phyloP scores from a whole-genome alignment of 805 yeast species.

The Candida stauntonica region DNA sequence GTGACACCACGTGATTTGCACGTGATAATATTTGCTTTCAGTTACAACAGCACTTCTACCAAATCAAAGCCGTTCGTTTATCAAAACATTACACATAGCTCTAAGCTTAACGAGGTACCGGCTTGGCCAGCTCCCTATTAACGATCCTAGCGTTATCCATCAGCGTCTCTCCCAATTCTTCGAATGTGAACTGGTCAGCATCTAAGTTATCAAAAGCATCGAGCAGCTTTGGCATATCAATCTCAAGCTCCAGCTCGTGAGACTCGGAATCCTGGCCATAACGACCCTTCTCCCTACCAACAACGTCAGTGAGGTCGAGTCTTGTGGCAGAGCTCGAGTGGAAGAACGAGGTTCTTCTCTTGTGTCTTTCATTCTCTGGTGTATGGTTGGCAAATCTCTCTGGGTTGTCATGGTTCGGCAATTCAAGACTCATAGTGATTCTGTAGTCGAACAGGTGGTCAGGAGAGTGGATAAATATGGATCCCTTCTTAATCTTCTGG shows the following conservation, averaged over 20 bases:
- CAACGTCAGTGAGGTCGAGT: slow-evolving; percentile 67
- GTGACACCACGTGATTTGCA: too few species aligned
- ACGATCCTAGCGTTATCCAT: slow-evolving; percentile 53
- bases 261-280: slow-evolving; percentile 27
- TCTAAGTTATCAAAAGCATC: slow-evolving; percentile 37
- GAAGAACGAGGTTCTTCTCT: slow-evolving; percentile 68
- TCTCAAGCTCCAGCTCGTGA: slow-evolving; percentile 49
- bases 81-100: too few species aligned
- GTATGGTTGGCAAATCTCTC: slow-evolving; percentile 49
- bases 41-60: too few species aligned
- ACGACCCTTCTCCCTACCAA: slow-evolving; percentile 23
- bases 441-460: slow-evolving; percentile 74
- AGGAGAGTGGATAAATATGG: slow-evolving; percentile 68
- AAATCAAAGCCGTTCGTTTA: too few species aligned
- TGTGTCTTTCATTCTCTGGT: slow-evolving; percentile 58
- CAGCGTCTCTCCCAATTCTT: slow-evolving; percentile 52
- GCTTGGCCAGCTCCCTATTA: slow-evolving; percentile 23
- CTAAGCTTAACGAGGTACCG: slow-evolving; percentile 10
- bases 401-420: slow-evolving; percentile 59
- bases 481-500: slow-evolving; percentile 69
- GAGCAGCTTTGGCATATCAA: slow-evolving; percentile 40
- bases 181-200: slow-evolving; percentile 49
- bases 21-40: too few species aligned
- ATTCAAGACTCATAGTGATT: slow-evolving; percentile 70
- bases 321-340: slow-evolving; percentile 71